Base-by-base conservation (phyloP, 2,329 filamentous ascomycete species). In the Penicillium sp. region DNA sequence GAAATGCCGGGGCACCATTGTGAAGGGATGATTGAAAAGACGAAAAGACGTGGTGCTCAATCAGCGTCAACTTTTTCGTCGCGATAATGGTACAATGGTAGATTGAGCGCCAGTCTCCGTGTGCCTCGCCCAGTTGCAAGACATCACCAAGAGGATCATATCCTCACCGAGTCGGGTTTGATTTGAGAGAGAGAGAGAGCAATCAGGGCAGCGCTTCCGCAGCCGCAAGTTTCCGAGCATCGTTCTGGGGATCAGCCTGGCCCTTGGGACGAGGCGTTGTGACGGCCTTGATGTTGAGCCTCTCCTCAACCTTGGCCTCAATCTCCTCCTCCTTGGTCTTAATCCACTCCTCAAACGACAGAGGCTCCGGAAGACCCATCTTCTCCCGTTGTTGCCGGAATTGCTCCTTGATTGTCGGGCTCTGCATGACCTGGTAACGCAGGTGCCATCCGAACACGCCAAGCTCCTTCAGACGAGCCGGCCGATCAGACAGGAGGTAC, bases 371-470 rank as follows among this genome's bases (percentile, higher is more conserved):
- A 61, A 97, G 73, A 0, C 92, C 91, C 54, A 95, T 76, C 22
- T 80, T 80, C 61, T 82, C 79, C 63, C 92, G 83, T 81, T 97
- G 84, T 54, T 80, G 75, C 45, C 85, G 84, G 73, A 93, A 91
- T 67, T 86, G 82, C 68, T 85, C 84, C 75, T 88, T 87, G 55
- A 96, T 85, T 22, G 80, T 79, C 1, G 83, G 81, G 4, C 88
- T 93, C 81, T 94, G 91, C 89, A 97, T 92, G 64, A 99, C 83
- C 65, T 91, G 86, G 91, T 93, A 97, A 67, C 95, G 84, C 72
- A 99, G 81, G 70, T 89, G 87, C 95, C 95, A 99, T 7, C 95
- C 95, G 67, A 90, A 90, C 56, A 94, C 88, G 5, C 95, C 95
- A 60, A 99, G 83, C 78, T 97, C 92, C 81, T 89, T 91, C 73